Base-by-base conservation (phyloP, 352 stramenopile genomes). In the Phytopythium helicoides region DNA sequence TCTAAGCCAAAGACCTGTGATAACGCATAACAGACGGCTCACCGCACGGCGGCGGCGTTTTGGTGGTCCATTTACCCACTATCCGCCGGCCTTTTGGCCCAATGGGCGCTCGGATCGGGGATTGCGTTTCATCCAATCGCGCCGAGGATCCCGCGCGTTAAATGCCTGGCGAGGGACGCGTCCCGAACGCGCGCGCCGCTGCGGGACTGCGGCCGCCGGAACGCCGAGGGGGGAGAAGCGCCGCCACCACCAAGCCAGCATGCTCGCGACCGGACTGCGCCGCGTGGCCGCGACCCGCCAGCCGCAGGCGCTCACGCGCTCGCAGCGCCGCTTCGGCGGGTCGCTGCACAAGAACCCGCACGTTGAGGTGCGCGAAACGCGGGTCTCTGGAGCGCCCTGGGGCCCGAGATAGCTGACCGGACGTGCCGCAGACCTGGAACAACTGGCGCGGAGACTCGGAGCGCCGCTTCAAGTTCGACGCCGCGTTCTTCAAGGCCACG, bases 381-480 rank as follows among this genome's bases (percentile, higher is more conserved):
- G 16, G 9, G 7, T 14, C 18, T 5, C 23, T 40, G 23, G 54
- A 25, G 8, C 23, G 6, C 45, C 15, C 16, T 56, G 12, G 44
- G 1, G 40, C 16, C 36, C 23, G 33, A 23, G 28, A 10, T 40
- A 14, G 44, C 6, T 40, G 2, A 21, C 16, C 40, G 26, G 10
- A 39, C 21, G 39, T 10, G 39, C 31, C 23, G 35, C 48, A 91
- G 81, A 92, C 86, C 69, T 92, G 82, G 73, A 89, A 88, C 72
- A 92, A 92, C 66, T 92, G 81, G 81, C 78, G 81, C 57, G 81
- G 81, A 47, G 81, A 92, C 68, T 87, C 81, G 59, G 81, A 92
- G 64, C 86, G 87, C 65, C 81, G 81, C 49, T 92, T 92, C 69
- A 74, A 81, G 60, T 88, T 92, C 28, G 63, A 92, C 61, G 48